phyloP scores from a whole-genome alignment of 2,329 filamentous ascomycete species.

The Microdochium paspali region DNA sequence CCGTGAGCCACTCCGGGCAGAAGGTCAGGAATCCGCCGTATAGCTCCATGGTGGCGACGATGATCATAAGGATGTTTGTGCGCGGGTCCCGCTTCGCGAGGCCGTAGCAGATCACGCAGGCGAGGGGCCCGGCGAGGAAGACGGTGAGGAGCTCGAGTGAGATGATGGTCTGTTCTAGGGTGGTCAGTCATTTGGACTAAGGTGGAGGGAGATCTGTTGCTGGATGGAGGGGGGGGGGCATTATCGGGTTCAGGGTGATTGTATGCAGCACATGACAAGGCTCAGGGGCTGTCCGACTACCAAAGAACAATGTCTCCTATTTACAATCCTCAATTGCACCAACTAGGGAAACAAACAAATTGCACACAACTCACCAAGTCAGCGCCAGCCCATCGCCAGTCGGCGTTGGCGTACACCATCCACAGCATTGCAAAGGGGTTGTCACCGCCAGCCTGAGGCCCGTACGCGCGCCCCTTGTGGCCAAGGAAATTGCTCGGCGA shows the following conservation, averaged over 20 bases:
- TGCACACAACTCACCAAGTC: constrained; percentile 37
- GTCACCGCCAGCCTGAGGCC: constrained; percentile 44
- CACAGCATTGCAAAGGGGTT: constrained; percentile 50
- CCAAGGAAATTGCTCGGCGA: constrained; percentile 45
- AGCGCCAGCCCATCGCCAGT: constrained; percentile 52
- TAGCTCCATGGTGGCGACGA: constrained; percentile 56
- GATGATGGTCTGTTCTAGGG: constrained; percentile 42
- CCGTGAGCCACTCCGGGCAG: constrained; percentile 58
- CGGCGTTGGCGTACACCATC: constrained; percentile 61
- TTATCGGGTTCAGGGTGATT: too few species aligned
- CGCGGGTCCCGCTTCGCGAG: constrained; percentile 44
- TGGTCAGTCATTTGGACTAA: constrained; percentile 4
- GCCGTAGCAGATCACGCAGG: constrained; percentile 50
- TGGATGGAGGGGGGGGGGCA: too few species aligned
- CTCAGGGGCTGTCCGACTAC: too few species aligned
- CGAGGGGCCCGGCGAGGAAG: constrained; percentile 50
- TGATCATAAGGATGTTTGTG: constrained; percentile 52
- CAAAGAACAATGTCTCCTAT: too few species aligned
- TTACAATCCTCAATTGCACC: too few species aligned
- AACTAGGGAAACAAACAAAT: not conserved
- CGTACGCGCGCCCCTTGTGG: constrained; percentile 38
- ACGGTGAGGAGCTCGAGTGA: constrained; percentile 59
- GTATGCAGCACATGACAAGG: too few species aligned
- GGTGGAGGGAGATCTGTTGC: too few species aligned
- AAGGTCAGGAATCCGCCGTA: constrained; percentile 67